These are phyloP conservation scores for Aureobasidium sp. DNA, from an alignment of 2,329 filamentous ascomycete species.

Conservation along the genomic window DNA sequence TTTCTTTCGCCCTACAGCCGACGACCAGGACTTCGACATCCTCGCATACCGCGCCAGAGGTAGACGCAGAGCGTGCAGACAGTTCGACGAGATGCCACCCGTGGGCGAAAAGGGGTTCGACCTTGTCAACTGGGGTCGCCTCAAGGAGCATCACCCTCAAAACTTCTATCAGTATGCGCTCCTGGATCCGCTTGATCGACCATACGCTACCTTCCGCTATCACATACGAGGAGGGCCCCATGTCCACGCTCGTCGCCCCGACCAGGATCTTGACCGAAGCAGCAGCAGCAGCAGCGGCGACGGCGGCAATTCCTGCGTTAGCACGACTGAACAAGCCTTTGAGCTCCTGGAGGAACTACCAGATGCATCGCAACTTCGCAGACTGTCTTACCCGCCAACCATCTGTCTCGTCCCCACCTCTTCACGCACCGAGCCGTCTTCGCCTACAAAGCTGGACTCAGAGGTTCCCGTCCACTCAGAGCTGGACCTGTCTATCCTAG, in stretches of 20 bases:
- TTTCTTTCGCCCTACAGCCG: constrained; percentile 26
- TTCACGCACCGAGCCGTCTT: not conserved
- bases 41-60: constrained; percentile 32
- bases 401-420: constrained; percentile 1
- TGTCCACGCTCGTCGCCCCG: not conserved
- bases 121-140: constrained; percentile 29
- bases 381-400: constrained; percentile 6
- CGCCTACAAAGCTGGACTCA: constrained; percentile 1
- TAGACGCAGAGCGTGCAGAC: constrained; percentile 29
- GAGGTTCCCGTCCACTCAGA: not conserved
- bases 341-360: not conserved
- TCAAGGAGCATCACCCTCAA: constrained; percentile 32
- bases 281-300: not conserved
- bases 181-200: constrained; percentile 39
- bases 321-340: not conserved
- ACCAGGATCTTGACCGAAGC: not conserved
- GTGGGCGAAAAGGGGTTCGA: constrained; percentile 17
- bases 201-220: constrained; percentile 38
- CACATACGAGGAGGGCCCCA: constrained; percentile 13
- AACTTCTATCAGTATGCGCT: constrained; percentile 42
- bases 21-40: constrained; percentile 31
- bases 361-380: not conserved
- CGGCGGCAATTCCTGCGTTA: not conserved
- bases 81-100: constrained; percentile 14
- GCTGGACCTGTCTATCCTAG: not conserved